A percentile compares a stretch with the other conserved stretches of the same genome.
These are phyloP conservation scores for Sporobolomyces roseus DNA, from an alignment of 768 basidiomycete genomes.

Conservation along the genomic window DNA sequence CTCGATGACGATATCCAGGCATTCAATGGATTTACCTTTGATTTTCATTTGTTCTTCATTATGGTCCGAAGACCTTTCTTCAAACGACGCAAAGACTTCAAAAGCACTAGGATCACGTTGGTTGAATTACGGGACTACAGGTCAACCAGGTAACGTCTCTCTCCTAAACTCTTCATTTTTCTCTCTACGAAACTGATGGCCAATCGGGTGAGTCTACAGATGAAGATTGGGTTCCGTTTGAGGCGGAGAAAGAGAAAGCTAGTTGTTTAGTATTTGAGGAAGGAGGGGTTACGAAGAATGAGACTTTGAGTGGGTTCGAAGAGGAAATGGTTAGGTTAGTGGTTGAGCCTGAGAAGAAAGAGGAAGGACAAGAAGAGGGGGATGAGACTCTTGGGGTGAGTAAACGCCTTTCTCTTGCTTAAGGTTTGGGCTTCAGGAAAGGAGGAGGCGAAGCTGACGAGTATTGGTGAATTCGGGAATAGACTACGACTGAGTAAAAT, in stretches of 20 bases:
- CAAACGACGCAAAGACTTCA: slow-evolving; percentile 1
- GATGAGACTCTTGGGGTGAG: slow-evolving; percentile 6
- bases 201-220: not conserved
- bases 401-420: not conserved
- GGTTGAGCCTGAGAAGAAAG: not conserved
- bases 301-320: not conserved
- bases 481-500: slow-evolving; percentile 1
- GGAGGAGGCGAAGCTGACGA: too few relatives aligned
- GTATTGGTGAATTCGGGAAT: not conserved
- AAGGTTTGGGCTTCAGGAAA: not conserved
- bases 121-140: slow-evolving; percentile 18
- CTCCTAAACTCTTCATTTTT: not conserved
- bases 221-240: slow-evolving; percentile 24
- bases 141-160: slow-evolving; percentile 25
- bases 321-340: slow-evolving; percentile 17
- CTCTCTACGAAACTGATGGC: not conserved
- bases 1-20: slow-evolving; percentile 1
- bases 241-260: not conserved
- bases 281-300: not conserved
- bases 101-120: slow-evolving; percentile 13
- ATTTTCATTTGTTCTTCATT: slow-evolving; percentile 30
- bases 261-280: slow-evolving; percentile 25
- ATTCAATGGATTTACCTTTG: slow-evolving; percentile 33
- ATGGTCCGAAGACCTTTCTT: slow-evolving; percentile 4
- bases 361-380: not conserved